Evolutionary conservation across 768 basidiomycete genomes (phyloP).

Genomic region (Coprinellus micaceus): DNA sequence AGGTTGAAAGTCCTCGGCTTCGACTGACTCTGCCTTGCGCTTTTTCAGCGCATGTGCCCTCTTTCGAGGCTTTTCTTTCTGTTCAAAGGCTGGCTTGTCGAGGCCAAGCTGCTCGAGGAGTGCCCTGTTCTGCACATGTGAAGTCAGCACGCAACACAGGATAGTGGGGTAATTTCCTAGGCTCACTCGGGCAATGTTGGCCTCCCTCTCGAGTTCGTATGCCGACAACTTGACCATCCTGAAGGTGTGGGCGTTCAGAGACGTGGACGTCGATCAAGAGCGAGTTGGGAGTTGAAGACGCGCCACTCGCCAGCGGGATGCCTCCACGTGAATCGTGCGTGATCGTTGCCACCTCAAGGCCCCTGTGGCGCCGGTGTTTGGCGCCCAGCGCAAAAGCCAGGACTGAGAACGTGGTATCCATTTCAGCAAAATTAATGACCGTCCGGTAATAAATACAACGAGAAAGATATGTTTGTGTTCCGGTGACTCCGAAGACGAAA

Average conservation of each 20-base stretch:
- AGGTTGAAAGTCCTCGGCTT: conserved; percentile 24
- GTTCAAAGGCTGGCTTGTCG: conserved; percentile 45
- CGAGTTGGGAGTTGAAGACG: neutral
- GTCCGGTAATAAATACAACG: too few relatives aligned
- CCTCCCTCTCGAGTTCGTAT: conserved; percentile 27
- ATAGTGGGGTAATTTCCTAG: neutral
- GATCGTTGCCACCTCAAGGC: neutral
- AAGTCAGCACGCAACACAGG: neutral
- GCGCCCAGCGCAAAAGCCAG: too few relatives aligned
- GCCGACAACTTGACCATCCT: conserved; percentile 17
- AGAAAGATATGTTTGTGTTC: too few relatives aligned
- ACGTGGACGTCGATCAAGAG: too few relatives aligned
- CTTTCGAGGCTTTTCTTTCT: conserved; percentile 37
- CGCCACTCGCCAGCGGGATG: neutral
- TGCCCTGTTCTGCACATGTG: conserved; percentile 34
- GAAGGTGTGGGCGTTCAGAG: too few relatives aligned
- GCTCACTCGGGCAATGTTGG: conserved; percentile 31
- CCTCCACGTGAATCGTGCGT: neutral
- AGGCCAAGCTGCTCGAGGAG: conserved; percentile 43
- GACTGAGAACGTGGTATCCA: too few relatives aligned
- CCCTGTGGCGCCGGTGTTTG: too few relatives aligned
- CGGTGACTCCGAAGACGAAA: neutral
- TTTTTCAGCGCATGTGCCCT: conserved; percentile 32
- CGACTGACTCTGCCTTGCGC: conserved; percentile 17
- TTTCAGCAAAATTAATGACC: too few relatives aligned